Evolutionary conservation across 352 stramenopile species (phyloP), one percentile per base, ranked within the genome.

Genomic region (Peronospora belbahrii): DNA sequence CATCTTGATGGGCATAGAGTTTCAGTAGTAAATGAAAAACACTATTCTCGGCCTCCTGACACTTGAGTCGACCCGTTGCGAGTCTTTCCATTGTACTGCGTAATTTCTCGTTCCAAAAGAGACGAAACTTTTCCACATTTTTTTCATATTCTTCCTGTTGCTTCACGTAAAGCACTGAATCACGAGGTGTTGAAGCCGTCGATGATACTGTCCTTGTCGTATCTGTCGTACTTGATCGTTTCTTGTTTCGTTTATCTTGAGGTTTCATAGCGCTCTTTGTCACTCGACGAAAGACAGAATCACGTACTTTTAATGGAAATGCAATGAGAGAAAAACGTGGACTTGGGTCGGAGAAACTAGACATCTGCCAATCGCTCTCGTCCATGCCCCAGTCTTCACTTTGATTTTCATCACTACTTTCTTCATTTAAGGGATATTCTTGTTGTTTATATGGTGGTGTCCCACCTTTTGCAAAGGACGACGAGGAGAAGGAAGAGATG

Each of bases 1-100:
- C 75, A 43, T 92, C 74, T 46, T 89, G 77, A 32, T 92, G 77
- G 0, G 80, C 80, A 50, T 88, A 92, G 4, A 92, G 71, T 53
- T 88, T 71, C 13, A 92, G 46, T 5, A 88, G 31, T 28, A 92
- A 46, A 22, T 87, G 73, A 51, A 92, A 92, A 13, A 85, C 56
- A 31, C 88, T 70, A 6, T 65, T 14, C 19, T 9, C 9, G 4
- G 35, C 35, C 35, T 2, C 46, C 3, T 52, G n/a, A n/a, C n/a
- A n/a, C n/a, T n/a, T n/a, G n/a, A n/a, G n/a, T 60, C 7, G 19
- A 46, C 22, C 65, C 70, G 5, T 52, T 65, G 66, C 52, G 9
- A 88, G 50, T 44, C 67, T 56, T 11, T 83, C 70, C 76, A 83
- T 82, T 5, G 74, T 76, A 27, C 31, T 48, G 1, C 70, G 74